Conservation (phyloP, 768 basidiomycete species). For the Tricholoma flavovirens region DNA sequence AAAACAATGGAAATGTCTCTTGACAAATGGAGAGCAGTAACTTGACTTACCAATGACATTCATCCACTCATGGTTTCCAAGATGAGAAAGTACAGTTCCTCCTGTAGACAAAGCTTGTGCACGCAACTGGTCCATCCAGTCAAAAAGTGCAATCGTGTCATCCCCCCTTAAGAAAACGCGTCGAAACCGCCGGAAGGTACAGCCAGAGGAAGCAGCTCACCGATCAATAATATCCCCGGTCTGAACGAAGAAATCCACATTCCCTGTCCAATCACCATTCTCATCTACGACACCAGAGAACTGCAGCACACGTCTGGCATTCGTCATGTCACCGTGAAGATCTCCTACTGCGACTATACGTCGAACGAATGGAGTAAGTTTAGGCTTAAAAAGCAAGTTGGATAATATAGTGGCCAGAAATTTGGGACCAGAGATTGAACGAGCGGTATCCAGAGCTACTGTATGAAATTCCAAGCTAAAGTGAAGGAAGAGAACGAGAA, state of each 20-base stretch:
- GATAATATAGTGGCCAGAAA: no score
- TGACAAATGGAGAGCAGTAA: no score
- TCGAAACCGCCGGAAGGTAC: not conserved
- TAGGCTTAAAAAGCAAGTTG: no score
- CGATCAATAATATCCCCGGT: slow-evolving; percentile 95
- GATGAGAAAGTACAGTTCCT: slow-evolving; percentile 66
- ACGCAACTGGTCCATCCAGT: slow-evolving; percentile 80
- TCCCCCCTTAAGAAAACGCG: slow-evolving; percentile 52
- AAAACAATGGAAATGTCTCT: no score
- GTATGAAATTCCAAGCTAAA: slow-evolving; percentile 12
- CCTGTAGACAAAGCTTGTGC: slow-evolving; percentile 64
- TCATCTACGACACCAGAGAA: slow-evolving; percentile 76
- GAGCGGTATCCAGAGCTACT: slow-evolving; percentile 9
- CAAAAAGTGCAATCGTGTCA: slow-evolving; percentile 82
- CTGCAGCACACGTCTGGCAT: slow-evolving; percentile 72
- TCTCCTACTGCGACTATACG: slow-evolving; percentile 89
- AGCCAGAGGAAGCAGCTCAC: slow-evolving; percentile 33
- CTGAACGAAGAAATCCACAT: slow-evolving; percentile 85
- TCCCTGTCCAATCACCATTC: slow-evolving; percentile 72
- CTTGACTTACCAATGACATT: slow-evolving; percentile 61
- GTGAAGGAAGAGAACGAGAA: slow-evolving; percentile 4
- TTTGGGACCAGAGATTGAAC: not conserved
- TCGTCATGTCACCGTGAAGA: slow-evolving; percentile 82
- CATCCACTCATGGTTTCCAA: slow-evolving; percentile 98
- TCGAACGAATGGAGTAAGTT: slow-evolving; percentile 33